Base-by-base conservation (phyloP, 805 yeast species). In the Ogataea ganodermae region DNA sequence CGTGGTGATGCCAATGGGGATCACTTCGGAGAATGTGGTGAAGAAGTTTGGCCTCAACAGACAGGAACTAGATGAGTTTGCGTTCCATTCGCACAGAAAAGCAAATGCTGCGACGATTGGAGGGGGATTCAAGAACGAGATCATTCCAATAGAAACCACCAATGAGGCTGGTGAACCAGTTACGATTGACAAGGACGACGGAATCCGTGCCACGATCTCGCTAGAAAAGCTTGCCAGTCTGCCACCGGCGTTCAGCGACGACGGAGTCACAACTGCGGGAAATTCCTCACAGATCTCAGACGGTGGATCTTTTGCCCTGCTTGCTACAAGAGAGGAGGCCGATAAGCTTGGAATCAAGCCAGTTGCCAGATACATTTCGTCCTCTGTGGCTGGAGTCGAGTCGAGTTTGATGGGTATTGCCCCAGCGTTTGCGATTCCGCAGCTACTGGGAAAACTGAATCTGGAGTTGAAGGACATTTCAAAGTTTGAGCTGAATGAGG, bases 211-310 rank as follows among this genome's bases (percentile, higher is more conserved):
- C 3, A 41, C 39, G 18, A 50, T 60, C 9, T 48, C 67, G 1
- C 43, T 49, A 16, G 67, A 61, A 43, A 60, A 60, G 40, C 57
- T 64, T 46, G 42, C 60, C 3, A 45, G 50, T 18, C 52, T 63
- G 35, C 57, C 56, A 23, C 68, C 69, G 14, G 68, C 60, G 1
- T 64, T 63, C 47, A 41, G 41, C 8, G 62, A 57, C 12, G 62
- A 62, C 40, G 71, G 71, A 21, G 37, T 56, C 23, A 67, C 71
- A 13, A 67, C 68, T 31, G 72, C 71, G 3, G 72, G 72, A 41
- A 67, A 67, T 44, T 66, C 72, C 4, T 67, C 71, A 6, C 72
- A 67, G 47, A 62, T 67, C 4, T 63, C 70, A 13, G 72, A 67
- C 49, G 72, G 72, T 46, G 70, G 69, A 5, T 67, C 70, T 8